Conservation (phyloP, 345 rosid species). For the Corymbia maculata region DNA sequence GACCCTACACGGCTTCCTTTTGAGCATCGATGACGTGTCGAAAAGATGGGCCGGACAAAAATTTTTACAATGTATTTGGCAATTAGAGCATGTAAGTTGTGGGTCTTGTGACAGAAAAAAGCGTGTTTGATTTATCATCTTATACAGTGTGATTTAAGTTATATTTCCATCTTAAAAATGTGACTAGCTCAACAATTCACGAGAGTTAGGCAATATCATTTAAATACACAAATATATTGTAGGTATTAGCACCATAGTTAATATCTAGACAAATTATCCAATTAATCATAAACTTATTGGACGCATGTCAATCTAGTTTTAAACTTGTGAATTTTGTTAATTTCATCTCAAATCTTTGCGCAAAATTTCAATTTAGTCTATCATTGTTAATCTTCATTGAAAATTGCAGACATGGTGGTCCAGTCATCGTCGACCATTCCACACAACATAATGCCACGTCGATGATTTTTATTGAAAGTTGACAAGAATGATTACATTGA, state of each 20-base stretch:
- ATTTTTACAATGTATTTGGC: not conserved
- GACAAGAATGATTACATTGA: fast-evolving
- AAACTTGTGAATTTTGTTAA: too few species aligned
- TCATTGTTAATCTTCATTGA: not conserved
- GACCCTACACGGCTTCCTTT: too few species aligned
- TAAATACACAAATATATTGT: not conserved
- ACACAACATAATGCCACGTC: not conserved
- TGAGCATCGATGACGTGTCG: too few species aligned
- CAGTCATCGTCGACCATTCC: not conserved
- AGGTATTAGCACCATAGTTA: not conserved
- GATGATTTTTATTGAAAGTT: fast-evolving
- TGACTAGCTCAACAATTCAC: not conserved
- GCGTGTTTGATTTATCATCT: not conserved
- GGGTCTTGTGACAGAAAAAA: not conserved
- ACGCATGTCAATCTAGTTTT: too few species aligned
- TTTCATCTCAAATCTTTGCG: not conserved
- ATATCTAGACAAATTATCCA: too few species aligned
- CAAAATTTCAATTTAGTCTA: not conserved
- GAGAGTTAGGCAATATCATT: not conserved
- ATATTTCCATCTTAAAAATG: too few species aligned
- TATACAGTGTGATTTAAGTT: too few species aligned
- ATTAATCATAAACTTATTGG: too few species aligned
- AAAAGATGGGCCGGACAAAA: not conserved
- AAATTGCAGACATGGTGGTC: not conserved
- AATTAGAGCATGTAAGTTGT: not conserved